Evolutionary conservation across 345 rosid species (phyloP).

Genomic region (Euphorbia tirucalli): DNA sequence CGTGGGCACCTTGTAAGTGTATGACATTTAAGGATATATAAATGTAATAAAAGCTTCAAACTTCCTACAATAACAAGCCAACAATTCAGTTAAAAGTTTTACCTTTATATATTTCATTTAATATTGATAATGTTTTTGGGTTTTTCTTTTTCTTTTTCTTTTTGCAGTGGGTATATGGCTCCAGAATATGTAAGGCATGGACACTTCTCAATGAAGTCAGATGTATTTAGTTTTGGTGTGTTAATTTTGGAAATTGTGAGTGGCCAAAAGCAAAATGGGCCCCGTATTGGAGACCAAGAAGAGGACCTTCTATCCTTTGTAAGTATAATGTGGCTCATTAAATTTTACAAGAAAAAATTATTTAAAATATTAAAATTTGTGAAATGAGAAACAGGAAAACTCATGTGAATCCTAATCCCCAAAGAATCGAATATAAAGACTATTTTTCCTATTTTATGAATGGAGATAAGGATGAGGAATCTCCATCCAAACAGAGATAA

Average conservation of each 20-base stretch:
- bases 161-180: constrained; percentile 55
- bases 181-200: constrained; percentile 53
- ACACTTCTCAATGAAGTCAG: constrained; percentile 48
- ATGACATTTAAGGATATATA: background rate
- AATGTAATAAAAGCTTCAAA: too few relatives aligned
- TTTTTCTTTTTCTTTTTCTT: background rate
- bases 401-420: too few relatives aligned
- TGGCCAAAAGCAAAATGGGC: constrained; percentile 32
- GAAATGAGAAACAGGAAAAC: too few relatives aligned
- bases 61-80: too few relatives aligned
- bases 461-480: too few relatives aligned
- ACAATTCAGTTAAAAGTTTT: too few relatives aligned
- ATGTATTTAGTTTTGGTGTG: constrained; percentile 60
- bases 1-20: constrained; percentile 46
- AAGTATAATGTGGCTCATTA: background rate
- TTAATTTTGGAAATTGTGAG: constrained; percentile 55
- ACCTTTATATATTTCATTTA: background rate
- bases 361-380: too few relatives aligned
- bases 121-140: too few relatives aligned
- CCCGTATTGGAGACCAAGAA: background rate
- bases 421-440: too few relatives aligned
- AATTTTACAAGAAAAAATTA: too few relatives aligned
- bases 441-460: too few relatives aligned
- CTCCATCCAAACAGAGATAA: too few relatives aligned
- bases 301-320: background rate